Conservation (phyloP, 1,284 basidiomycete genomes). For the Leccinum griseonigrum region DNA sequence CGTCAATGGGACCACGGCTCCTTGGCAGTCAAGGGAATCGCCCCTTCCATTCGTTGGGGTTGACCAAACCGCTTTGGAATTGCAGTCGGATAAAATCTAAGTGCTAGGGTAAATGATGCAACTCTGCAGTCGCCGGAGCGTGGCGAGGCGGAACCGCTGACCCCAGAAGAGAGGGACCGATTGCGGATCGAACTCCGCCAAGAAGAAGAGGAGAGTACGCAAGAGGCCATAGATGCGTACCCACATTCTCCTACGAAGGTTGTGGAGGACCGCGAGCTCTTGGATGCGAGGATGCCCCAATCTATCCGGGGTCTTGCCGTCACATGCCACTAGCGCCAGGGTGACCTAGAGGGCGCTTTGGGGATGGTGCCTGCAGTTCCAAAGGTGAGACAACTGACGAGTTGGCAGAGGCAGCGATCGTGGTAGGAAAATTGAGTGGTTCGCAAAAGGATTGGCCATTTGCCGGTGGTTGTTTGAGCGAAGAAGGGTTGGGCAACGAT, state of each 20-base stretch:
- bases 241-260: not conserved
- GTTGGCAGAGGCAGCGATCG: constrained; percentile 9
- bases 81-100: constrained; percentile 17
- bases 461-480: not conserved
- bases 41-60: not conserved
- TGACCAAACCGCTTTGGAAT: not conserved
- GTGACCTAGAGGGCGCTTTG: not conserved
- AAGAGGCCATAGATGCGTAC: constrained; percentile 24
- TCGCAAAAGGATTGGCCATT: not conserved
- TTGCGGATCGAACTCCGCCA: constrained; percentile 27
- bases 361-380: constrained; percentile 1
- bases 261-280: not conserved
- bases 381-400: constrained; percentile 6
- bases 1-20: constrained; percentile 8
- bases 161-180: constrained; percentile 11
- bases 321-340: no score
- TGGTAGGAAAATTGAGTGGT: constrained; percentile 16
- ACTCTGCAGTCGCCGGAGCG: constrained; percentile 29
- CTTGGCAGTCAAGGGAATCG: not conserved
- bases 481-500: not conserved
- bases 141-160: constrained; percentile 7
- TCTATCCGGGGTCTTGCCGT: no score
- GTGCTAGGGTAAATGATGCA: constrained; percentile 24
- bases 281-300: not conserved
- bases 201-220: constrained; percentile 32